A percentile compares a stretch with the other conserved stretches of the same genome.
Evolutionary conservation across 805 yeast species (phyloP).

Genomic region (Starmerella potacharoeniae): DNA sequence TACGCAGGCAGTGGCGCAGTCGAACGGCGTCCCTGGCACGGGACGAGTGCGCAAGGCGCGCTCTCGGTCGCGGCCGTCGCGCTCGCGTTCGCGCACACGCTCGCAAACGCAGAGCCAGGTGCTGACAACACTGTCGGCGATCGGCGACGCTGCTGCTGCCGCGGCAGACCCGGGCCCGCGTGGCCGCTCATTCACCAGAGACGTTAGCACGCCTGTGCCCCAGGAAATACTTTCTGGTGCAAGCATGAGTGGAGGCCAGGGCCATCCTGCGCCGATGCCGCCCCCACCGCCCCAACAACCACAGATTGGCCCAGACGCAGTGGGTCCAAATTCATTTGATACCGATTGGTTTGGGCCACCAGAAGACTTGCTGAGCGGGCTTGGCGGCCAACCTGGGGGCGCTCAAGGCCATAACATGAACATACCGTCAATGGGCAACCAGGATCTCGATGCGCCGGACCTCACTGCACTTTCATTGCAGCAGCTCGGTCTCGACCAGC

Average conservation of each 20-base stretch:
- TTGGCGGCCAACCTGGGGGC: background rate
- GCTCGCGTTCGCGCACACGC: conserved; percentile 14
- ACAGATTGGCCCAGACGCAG: background rate
- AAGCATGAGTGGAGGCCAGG: background rate
- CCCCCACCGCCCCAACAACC: background rate
- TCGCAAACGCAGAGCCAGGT: conserved; percentile 12
- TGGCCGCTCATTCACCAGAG: conserved; percentile 12
- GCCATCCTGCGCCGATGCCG: conserved; percentile 1
- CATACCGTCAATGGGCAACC: background rate
- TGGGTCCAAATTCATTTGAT: background rate
- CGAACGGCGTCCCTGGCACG: conserved; percentile 8
- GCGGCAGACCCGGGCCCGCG: conserved; percentile 1
- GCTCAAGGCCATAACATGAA: background rate
- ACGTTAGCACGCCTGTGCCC: conserved; percentile 2
- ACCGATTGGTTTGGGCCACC: conserved; percentile 1
- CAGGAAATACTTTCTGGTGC: background rate
- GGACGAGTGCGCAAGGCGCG: conserved; percentile 15
- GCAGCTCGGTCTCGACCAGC: conserved; percentile 4
- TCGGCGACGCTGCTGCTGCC: background rate
- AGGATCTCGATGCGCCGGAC: conserved; percentile 9
- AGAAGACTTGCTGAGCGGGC: conserved; percentile 1
- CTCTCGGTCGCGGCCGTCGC: conserved; percentile 18
- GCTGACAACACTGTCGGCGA: background rate
- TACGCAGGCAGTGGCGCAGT: conserved; percentile 3
- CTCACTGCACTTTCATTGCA: conserved; percentile 5